Base-by-base conservation (phyloP, 1,284 basidiomycete species). In the Lentinula novae-zelandiae region DNA sequence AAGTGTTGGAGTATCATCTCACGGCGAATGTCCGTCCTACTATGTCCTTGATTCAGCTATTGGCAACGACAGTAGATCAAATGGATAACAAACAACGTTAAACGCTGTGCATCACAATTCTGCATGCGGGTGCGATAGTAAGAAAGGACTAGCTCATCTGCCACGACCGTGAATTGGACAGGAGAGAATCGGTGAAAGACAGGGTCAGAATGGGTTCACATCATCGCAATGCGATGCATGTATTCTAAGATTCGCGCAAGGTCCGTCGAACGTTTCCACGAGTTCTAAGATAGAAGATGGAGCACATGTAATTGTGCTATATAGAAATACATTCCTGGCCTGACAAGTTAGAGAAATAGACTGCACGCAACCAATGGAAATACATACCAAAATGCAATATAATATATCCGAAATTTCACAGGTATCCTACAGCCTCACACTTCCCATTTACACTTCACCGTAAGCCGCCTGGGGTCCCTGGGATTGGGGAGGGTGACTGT, bases 401-500 rank as follows among this genome's bases (percentile, higher is more conserved):
- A n/a, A 20, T 46, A 20, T 27, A 10, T 17, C 8, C n/a, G 22
- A 22, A 22, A 44, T 3, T 46, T 46, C 44, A 46, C 8, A 46
- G 17, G 9, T 22, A 46, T 46, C 44, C 6, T 22, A 22, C 44
- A 20, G n/a, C 17, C 20, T 3, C 6, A 20, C 44, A 38, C 20
- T 8, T 6, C 44, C 3, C 57, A 36, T 39, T 53, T 27, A 27
- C 57, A 36, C 49, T 61, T 52, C 50, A 50, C 20, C 60, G 60
- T 13, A 55, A 51, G 15, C 59, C 55, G 33, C 40, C 42, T 17
- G 73, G 73, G 34, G 72, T 73, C 20, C 69, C 70, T 40, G 73
- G 71, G 5, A 65, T 65, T 33, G 79, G 80, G 6, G 82, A 77
- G 10, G 84, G 82, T 15, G 84, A 84, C 62, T 79, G 79, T 7